A percentile compares a stretch with the other conserved stretches of the same genome.
These are phyloP conservation scores for Pezicula radicicola DNA, from an alignment of 2,329 filamentous ascomycete species.

Conservation along the genomic window DNA sequence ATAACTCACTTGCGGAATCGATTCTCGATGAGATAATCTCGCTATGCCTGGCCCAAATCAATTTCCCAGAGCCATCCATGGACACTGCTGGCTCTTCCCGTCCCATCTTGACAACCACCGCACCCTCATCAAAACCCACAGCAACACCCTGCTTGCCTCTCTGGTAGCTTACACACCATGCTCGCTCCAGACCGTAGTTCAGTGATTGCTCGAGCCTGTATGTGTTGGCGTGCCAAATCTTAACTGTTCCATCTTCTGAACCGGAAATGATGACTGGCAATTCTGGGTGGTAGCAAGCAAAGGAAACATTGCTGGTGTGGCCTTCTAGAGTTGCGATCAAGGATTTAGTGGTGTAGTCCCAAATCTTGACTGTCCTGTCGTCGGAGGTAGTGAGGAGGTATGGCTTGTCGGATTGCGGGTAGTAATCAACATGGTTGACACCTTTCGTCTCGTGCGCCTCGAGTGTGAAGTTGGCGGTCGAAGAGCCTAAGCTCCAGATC, in stretches of 20 bases:
- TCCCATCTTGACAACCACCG: constrained; percentile 96
- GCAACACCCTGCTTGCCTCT: constrained; percentile 91
- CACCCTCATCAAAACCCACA: constrained; percentile 95
- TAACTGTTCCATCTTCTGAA: constrained; percentile 94
- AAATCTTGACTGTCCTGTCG: constrained; percentile 94
- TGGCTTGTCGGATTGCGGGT: constrained; percentile 69
- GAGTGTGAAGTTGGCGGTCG: constrained; percentile 93
- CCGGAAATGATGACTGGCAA: constrained; percentile 96
- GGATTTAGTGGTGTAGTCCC: constrained; percentile 98
- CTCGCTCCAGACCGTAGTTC: constrained; percentile 92
- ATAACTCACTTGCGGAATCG: constrained; percentile 68
- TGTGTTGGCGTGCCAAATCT: constrained; percentile 98
- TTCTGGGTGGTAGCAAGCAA: constrained; percentile 96
- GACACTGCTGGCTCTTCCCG: constrained; percentile 95
- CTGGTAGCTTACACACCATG: constrained; percentile 97
- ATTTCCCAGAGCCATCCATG: constrained; percentile 94
- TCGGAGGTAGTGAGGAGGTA: constrained; percentile 97
- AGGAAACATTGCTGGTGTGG: constrained; percentile 96
- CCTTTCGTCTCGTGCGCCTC: constrained; percentile 97
- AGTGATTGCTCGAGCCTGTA: constrained; percentile 94
- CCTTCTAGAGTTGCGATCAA: constrained; percentile 95
- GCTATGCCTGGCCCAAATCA: constrained; percentile 94
- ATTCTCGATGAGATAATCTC: constrained; percentile 95
- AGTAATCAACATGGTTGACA: constrained; percentile 96
- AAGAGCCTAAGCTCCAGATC: constrained; percentile 93